These are phyloP conservation scores for Solanum corneliomulleri DNA, from an alignment of 257 asterid genomes.

Conservation along the genomic window DNA sequence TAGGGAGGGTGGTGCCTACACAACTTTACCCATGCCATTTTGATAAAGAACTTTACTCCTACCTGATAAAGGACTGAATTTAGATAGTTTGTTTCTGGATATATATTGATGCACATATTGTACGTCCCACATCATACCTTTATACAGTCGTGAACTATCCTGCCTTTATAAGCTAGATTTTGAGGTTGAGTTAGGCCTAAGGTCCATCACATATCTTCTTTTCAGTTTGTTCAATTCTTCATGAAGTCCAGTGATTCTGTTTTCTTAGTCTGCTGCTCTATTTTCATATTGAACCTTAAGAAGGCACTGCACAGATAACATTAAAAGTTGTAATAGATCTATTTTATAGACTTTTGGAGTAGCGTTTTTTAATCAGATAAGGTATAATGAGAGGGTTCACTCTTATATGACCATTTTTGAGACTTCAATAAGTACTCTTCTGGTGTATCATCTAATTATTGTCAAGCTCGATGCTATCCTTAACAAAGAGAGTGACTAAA, in stretches of 20 bases:
- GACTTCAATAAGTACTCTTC: background rate
- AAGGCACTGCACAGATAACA: slow-evolving; percentile 35
- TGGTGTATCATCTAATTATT: background rate
- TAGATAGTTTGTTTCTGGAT: background rate
- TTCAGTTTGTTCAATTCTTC: background rate
- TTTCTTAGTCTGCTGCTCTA: slow-evolving; percentile 50
- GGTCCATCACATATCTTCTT: background rate
- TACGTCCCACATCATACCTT: background rate
- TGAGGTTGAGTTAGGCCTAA: background rate
- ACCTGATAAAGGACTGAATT: background rate
- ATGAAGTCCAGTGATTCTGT: background rate
- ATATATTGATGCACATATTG: background rate
- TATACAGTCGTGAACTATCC: background rate
- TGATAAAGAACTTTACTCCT: background rate
- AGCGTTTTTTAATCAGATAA: slow-evolving; percentile 88
- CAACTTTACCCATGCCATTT: background rate
- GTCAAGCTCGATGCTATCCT: background rate
- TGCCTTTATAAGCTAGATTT: background rate
- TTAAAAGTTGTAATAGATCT: slow-evolving; percentile 69
- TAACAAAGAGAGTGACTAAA: background rate
- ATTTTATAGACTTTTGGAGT: slow-evolving; percentile 80
- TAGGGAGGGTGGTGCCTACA: background rate
- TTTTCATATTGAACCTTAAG: slow-evolving; percentile 93
- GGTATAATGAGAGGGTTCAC: slow-evolving; percentile 28
- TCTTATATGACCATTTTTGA: too few relatives aligned